Evolutionary conservation across 2,329 filamentous ascomycete species (phyloP).

Genomic region (Aaosphaeria arxii): DNA sequence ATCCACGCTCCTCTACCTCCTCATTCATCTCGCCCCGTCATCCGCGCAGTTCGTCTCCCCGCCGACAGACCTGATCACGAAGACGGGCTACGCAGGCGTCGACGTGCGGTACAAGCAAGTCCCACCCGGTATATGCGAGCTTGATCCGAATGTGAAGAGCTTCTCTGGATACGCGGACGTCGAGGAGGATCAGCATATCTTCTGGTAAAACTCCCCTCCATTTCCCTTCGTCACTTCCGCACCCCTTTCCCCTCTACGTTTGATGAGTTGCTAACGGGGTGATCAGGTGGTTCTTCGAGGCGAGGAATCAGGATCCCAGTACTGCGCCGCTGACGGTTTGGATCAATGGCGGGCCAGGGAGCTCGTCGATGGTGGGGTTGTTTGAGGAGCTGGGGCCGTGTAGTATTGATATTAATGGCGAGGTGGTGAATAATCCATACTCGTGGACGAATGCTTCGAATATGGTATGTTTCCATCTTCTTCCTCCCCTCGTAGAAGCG

Average conservation of each 20-base stretch:
- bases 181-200: conserved; percentile 50
- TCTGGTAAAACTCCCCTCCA: conserved; percentile 52
- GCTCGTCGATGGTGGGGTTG: conserved; percentile 56
- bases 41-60: conserved; percentile 44
- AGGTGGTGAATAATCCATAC: conserved; percentile 58
- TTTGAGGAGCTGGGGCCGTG: conserved; percentile 55
- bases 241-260: neutral
- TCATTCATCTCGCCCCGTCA: too few species aligned
- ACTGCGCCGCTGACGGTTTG: conserved; percentile 59
- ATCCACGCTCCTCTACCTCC: too few species aligned
- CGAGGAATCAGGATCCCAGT: conserved; percentile 48
- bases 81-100: conserved; percentile 46
- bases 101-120: conserved; percentile 59
- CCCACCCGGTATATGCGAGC: conserved; percentile 54
- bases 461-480: conserved; percentile 47
- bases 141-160: conserved; percentile 54
- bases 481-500: too few species aligned
- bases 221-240: too few species aligned
- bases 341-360: conserved; percentile 57
- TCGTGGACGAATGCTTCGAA: conserved; percentile 64
- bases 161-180: conserved; percentile 57
- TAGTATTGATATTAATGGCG: conserved; percentile 43
- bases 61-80: conserved; percentile 43
- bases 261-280: too few species aligned
- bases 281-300: conserved; percentile 51